These are phyloP conservation scores for Rhynchosporium secalis DNA, from an alignment of 2,329 filamentous ascomycete species.

Conservation along the genomic window DNA sequence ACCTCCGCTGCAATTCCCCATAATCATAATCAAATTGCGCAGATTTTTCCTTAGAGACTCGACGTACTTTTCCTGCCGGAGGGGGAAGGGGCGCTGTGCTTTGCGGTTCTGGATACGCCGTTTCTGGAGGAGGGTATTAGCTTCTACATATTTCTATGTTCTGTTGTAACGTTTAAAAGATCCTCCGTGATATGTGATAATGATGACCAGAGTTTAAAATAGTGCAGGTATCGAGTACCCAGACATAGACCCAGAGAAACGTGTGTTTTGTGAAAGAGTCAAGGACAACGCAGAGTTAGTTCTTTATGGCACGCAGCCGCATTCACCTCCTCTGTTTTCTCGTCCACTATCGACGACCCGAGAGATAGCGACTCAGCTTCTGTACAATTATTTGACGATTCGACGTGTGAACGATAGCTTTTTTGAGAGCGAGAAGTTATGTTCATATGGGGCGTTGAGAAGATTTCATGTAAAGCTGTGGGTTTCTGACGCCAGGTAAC, in stretches of 20 bases:
- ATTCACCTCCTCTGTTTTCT: not conserved
- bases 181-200: too few relatives aligned
- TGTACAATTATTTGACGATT: too few relatives aligned
- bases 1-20: constrained; percentile 18
- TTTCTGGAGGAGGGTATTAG: not conserved
- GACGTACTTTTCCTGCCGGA: constrained; percentile 16
- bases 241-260: too few relatives aligned
- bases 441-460: not conserved
- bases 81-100: constrained; percentile 20
- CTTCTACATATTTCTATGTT: not conserved
- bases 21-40: constrained; percentile 8
- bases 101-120: constrained; percentile 19
- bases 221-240: too few relatives aligned
- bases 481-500: not conserved
- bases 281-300: too few relatives aligned
- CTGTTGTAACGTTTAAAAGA: too few relatives aligned
- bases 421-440: too few relatives aligned
- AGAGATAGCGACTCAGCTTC: not conserved
- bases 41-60: constrained; percentile 16
- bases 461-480: not conserved
- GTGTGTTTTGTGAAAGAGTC: too few relatives aligned
- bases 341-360: not conserved
- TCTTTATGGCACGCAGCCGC: too few relatives aligned
- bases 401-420: too few relatives aligned
- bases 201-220: too few relatives aligned